Percentiles rank a stretch among this genome's conserved stretches.
Evolutionary conservation across 257 asterid genomes (phyloP).

Genomic region (Echium plantagineum): DNA sequence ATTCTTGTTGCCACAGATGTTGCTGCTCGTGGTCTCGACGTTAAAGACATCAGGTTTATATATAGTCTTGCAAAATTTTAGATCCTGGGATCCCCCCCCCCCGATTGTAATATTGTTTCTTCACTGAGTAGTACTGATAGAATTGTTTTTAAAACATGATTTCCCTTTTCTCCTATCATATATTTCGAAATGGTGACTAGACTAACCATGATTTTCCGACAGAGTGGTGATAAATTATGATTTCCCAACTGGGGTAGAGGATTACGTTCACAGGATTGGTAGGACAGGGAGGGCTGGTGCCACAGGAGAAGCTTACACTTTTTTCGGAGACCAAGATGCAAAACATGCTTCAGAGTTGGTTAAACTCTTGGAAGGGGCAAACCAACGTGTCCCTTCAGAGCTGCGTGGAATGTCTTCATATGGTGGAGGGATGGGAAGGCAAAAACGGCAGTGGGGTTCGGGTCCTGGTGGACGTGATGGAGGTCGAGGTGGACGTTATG

Average conservation of each 20-base stretch:
- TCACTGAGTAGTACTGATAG: neutral
- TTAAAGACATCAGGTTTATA: constrained; percentile 81
- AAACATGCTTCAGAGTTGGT: constrained; percentile 76
- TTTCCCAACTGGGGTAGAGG: constrained; percentile 93
- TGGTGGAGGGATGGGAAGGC: constrained; percentile 75
- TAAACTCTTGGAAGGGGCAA: constrained; percentile 84
- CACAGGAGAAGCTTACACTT: constrained; percentile 76
- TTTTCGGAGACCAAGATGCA: constrained; percentile 70
- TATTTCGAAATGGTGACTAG: neutral
- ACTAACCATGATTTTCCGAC: constrained; percentile 14
- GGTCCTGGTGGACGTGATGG: constrained; percentile 54
- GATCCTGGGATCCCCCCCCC: neutral
- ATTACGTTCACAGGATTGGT: constrained; percentile 98
- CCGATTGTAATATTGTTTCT: neutral
- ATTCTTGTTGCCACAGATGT: constrained; percentile 98
- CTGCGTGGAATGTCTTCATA: constrained; percentile 69
- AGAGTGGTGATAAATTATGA: constrained; percentile 92
- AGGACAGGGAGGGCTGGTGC: constrained; percentile 99
- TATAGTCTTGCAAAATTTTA: neutral
- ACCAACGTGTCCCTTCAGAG: constrained; percentile 70
- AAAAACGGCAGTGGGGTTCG: constrained; percentile 66
- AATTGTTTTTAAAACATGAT: neutral
- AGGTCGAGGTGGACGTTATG: constrained; percentile 47
- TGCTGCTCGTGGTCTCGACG: constrained; percentile 97
- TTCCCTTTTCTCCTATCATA: neutral